These are phyloP conservation scores for Fragaria iinumae DNA, from an alignment of 306 rosid species.

Conservation along the genomic window DNA sequence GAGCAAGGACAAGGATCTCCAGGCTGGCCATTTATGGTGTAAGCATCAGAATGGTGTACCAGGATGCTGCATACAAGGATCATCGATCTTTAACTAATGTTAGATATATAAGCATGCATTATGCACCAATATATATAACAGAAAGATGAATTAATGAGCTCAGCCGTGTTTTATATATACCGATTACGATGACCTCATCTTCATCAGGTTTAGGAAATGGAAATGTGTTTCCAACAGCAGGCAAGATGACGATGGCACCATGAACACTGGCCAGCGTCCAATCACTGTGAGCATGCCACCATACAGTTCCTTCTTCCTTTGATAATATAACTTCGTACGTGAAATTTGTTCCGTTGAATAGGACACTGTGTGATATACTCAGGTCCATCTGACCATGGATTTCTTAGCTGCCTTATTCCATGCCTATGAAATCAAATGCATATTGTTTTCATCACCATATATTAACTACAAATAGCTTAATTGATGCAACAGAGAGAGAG, in stretches of 20 bases:
- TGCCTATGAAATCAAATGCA: slow-evolving; percentile 32
- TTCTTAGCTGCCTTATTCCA: slow-evolving; percentile 49
- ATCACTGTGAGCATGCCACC: slow-evolving; percentile 8
- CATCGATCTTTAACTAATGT: too few species aligned
- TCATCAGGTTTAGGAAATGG: slow-evolving; percentile 13
- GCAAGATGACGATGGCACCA: slow-evolving; percentile 16
- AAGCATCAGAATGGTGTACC: background rate
- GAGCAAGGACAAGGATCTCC: background rate
- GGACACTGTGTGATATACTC: slow-evolving; percentile 39
- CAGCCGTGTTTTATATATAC: background rate
- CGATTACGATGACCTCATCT: background rate
- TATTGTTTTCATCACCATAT: too few species aligned
- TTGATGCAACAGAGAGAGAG: background rate
- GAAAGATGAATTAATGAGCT: too few species aligned
- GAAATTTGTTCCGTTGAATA: slow-evolving; percentile 37
- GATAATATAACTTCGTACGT: slow-evolving; percentile 40
- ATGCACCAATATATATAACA: too few species aligned
- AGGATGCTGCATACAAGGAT: background rate
- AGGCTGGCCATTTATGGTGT: background rate
- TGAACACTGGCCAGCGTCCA: slow-evolving; percentile 24
- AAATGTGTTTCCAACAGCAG: background rate
- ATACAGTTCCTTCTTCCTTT: slow-evolving; percentile 41
- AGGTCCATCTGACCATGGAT: slow-evolving; percentile 65
- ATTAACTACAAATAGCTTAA: too few species aligned
- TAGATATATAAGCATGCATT: too few species aligned